A percentile compares a stretch with the other conserved stretches of the same genome.
phyloP scores from a whole-genome alignment of 2,329 filamentous ascomycete genomes.

The Lithohypha guttulata region DNA sequence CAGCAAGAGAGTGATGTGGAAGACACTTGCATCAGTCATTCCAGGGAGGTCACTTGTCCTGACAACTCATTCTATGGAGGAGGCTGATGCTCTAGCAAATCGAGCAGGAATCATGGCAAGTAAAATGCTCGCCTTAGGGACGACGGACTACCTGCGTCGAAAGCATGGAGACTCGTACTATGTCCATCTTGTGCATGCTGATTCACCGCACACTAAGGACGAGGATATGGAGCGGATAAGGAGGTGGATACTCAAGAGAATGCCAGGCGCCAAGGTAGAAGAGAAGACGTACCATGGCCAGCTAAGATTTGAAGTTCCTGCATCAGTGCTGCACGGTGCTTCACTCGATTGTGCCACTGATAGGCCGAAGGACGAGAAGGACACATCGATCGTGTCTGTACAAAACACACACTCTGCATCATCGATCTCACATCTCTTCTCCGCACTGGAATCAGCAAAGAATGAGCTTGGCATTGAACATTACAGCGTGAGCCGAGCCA shows the following conservation, averaged over 20 bases:
- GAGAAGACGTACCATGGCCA: slow-evolving; percentile 73
- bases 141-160: slow-evolving; percentile 58
- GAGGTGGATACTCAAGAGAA: slow-evolving; percentile 51
- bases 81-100: slow-evolving; percentile 77
- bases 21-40: slow-evolving; percentile 62
- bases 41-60: slow-evolving; percentile 72
- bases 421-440: slow-evolving; percentile 59
- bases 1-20: slow-evolving; percentile 88
- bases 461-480: slow-evolving; percentile 63
- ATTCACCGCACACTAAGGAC: slow-evolving; percentile 60
- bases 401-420: slow-evolving; percentile 23
- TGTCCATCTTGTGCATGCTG: slow-evolving; percentile 66
- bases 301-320: slow-evolving; percentile 57
- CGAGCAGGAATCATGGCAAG: slow-evolving; percentile 77
- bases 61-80: slow-evolving; percentile 92
- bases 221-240: slow-evolving; percentile 58
- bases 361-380: too few species aligned
- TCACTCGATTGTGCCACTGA: too few species aligned
- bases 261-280: slow-evolving; percentile 59
- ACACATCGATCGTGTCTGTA: not conserved
- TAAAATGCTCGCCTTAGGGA: slow-evolving; percentile 75
- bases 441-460: slow-evolving; percentile 61
- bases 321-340: too few species aligned
- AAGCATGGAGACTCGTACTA: slow-evolving; percentile 70
- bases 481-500: slow-evolving; percentile 78